Conservation (phyloP, 208 protist species). For the Jaenimonas drosophilae region DNA sequence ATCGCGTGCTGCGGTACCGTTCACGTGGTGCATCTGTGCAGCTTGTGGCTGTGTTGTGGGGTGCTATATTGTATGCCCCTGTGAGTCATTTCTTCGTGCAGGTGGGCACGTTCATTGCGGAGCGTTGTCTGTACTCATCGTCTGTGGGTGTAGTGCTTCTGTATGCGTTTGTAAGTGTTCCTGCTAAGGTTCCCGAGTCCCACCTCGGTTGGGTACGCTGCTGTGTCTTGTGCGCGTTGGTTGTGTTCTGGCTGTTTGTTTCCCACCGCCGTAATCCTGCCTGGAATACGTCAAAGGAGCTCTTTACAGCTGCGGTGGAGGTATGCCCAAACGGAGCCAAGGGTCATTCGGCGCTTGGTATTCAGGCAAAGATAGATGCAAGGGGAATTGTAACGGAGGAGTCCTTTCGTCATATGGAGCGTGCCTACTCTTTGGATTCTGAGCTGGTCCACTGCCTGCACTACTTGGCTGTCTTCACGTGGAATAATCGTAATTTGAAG, state of each 20-base stretch:
- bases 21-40: not conserved
- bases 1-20: conserved; percentile 3
- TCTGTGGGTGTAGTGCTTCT: conserved; percentile 49
- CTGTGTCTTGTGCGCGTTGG: conserved; percentile 11
- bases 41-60: conserved; percentile 25
- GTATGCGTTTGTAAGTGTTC: conserved; percentile 11
- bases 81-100: conserved; percentile 77
- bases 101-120: conserved; percentile 77
- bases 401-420: conserved; percentile 12
- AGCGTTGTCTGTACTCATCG: conserved; percentile 83
- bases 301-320: conserved; percentile 27
- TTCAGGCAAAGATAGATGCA: conserved; percentile 8
- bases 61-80: conserved; percentile 62
- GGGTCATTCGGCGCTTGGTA: conserved; percentile 14
- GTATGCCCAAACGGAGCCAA: conserved; percentile 54
- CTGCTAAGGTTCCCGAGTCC: too few species aligned
- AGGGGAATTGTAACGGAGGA: conserved; percentile 11
- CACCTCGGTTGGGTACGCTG: too few species aligned
- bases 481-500: conserved; percentile 9
- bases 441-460: conserved; percentile 24
- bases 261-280: conserved; percentile 27
- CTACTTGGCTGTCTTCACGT: conserved; percentile 26
- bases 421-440: conserved; percentile 19
- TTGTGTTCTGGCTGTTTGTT: conserved; percentile 19
- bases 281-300: conserved; percentile 27